Evolutionary conservation across 768 basidiomycete genomes (phyloP).

Genomic region (Chalciporus sphaerocephalus): DNA sequence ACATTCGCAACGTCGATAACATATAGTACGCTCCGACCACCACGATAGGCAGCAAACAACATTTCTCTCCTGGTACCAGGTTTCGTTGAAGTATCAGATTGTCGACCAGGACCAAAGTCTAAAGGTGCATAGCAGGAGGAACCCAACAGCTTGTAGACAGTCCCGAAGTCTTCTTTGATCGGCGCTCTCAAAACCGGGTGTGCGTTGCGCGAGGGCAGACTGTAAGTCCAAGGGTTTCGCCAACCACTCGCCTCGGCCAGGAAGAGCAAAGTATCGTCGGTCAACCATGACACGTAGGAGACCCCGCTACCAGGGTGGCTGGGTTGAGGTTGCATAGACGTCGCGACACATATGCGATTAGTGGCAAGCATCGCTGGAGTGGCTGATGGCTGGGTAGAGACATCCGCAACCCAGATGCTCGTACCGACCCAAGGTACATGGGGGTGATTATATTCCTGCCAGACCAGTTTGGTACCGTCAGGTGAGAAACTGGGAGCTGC

Average conservation of each 20-base stretch:
- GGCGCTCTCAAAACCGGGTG: not conserved
- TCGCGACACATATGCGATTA: conserved; percentile 59
- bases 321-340: conserved; percentile 44
- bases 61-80: not conserved
- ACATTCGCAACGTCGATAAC: conserved; percentile 21
- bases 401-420: conserved; percentile 45
- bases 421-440: conserved; percentile 63
- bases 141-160: conserved; percentile 51
- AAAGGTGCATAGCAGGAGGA: conserved; percentile 16
- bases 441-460: conserved; percentile 59
- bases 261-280: conserved; percentile 51
- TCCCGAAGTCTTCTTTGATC: conserved; percentile 48
- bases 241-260: conserved; percentile 53
- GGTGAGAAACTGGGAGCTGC: conserved; percentile 49
- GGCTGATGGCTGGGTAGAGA: conserved; percentile 28
- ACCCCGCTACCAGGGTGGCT: conserved; percentile 50
- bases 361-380: conserved; percentile 38
- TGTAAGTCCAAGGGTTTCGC: conserved; percentile 56
- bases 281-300: conserved; percentile 53
- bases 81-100: not conserved
- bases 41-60: conserved; percentile 19
- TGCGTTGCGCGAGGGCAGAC: conserved; percentile 10
- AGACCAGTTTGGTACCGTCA: conserved; percentile 48
- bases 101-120: not conserved
- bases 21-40: conserved; percentile 28